These are phyloP conservation scores for Suhomyces guaymorum DNA, from an alignment of 1,139 yeast genomes.

Conservation along the genomic window DNA sequence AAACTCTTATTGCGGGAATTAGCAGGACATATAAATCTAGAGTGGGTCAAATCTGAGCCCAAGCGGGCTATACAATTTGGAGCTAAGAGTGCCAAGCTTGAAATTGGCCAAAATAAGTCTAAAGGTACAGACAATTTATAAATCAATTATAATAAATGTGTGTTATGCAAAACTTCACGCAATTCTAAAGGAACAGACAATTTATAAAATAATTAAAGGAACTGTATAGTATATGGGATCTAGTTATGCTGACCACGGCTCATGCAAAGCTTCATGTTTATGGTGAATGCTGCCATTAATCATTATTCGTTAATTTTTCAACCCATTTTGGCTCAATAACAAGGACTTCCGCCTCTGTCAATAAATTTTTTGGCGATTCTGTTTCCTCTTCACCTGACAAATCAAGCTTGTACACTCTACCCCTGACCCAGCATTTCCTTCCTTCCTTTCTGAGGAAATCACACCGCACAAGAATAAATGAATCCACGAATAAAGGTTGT, in stretches of 20 bases:
- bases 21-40: constrained; percentile 55
- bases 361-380: constrained; percentile 27
- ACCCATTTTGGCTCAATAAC: constrained; percentile 53
- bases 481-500: constrained; percentile 39
- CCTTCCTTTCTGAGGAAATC: constrained; percentile 35
- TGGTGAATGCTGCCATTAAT: no score
- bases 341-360: constrained; percentile 44
- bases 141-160: no score
- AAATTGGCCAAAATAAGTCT: constrained; percentile 62
- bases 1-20: constrained; percentile 65
- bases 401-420: constrained; percentile 32
- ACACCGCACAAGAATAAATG: constrained; percentile 40
- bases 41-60: constrained; percentile 67
- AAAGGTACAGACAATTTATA: constrained; percentile 58
- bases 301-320: constrained; percentile 27
- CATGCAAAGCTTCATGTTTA: no score
- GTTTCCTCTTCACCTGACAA: no score
- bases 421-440: constrained; percentile 47
- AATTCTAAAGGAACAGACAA: no score
- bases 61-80: constrained; percentile 98
- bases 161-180: no score
- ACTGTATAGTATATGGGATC: no score
- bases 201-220: no score
- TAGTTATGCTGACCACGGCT: no score
- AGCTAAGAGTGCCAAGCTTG: constrained; percentile 91